Evolutionary conservation across 768 basidiomycete genomes (phyloP), one percentile per base, ranked within the genome.

Genomic region (Punctularia strigosozonata): DNA sequence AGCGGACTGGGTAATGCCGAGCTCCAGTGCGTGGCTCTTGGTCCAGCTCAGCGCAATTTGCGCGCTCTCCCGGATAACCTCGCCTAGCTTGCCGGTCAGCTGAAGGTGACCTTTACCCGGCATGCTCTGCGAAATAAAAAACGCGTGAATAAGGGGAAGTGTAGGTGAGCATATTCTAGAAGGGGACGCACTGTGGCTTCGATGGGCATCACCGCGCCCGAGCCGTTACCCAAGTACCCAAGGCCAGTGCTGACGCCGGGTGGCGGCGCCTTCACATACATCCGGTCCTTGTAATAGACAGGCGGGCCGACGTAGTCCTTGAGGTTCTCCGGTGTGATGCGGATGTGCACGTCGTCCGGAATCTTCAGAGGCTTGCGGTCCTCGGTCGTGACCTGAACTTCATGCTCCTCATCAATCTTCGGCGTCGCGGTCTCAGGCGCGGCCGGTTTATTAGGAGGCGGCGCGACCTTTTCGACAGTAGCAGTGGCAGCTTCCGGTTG

Each of bases 291-390:
- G 58, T 97, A 88, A 57, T 95, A 98, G 32, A 95, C 69, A 5
- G 87, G 87, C 12, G 94, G 91, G 0, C 95, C 95, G 25, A 99
- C 92, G 47, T 97, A 99, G 43, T 94, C 92, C 60, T 92, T 88
- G 50, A 99, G 56, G 46, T 88, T 94, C 25, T 89, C 87, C 0
- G 80, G 72, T 0, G 80, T 82, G 52, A 99, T 88, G 26, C 67
- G 65, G 13, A 99, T 71, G 53, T 81, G 80, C 1, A 98, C 81
- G 4, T 68, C 60, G 5, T 72, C 66, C 1, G 94, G 95, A 5
- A 99, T 75, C 26, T 69, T 65, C 55, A 98, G 67, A 2, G 94
- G 89, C 52, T 83, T 64, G 28, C 88, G 77, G 34, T 82, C 71
- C 39, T 69, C 66, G 2, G 89, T 94, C 5, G 90, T 95, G 22